These are phyloP conservation scores for Lanmaoa pseudosensibilis DNA, from an alignment of 768 basidiomycete genomes.

Conservation along the genomic window DNA sequence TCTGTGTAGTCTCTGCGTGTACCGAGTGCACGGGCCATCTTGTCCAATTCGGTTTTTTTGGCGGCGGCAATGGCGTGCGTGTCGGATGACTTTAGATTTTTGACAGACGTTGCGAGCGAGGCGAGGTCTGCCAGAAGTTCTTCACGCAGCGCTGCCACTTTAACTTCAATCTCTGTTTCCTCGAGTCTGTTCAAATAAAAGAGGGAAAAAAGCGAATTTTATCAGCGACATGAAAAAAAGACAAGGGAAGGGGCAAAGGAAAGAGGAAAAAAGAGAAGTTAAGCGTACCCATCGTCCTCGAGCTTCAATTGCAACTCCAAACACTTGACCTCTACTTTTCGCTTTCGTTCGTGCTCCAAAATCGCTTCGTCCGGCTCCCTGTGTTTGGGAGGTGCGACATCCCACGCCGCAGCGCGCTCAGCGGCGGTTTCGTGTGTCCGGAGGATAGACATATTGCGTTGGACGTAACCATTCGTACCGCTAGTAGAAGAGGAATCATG, in stretches of 20 bases:
- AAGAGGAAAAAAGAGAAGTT: background rate
- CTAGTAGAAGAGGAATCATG: constrained; percentile 40
- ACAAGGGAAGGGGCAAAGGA: background rate
- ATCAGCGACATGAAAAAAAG: background rate
- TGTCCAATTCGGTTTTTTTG: constrained; percentile 82
- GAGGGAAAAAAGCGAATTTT: too few relatives aligned
- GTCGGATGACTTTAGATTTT: constrained; percentile 71
- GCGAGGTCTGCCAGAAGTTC: constrained; percentile 65
- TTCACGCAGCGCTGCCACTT: constrained; percentile 72
- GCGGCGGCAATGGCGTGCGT: constrained; percentile 92
- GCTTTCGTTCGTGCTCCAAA: constrained; percentile 91
- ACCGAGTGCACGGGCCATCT: constrained; percentile 86
- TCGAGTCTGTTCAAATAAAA: constrained; percentile 48
- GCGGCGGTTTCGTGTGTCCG: constrained; percentile 71
- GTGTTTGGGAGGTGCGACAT: constrained; percentile 79
- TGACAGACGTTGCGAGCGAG: constrained; percentile 50
- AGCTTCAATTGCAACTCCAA: constrained; percentile 84
- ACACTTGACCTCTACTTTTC: constrained; percentile 91
- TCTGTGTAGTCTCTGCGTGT: constrained; percentile 78
- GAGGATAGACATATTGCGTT: constrained; percentile 81
- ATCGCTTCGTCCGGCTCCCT: constrained; percentile 92
- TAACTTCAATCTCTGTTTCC: constrained; percentile 75
- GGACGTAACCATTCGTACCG: constrained; percentile 91
- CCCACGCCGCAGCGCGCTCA: constrained; percentile 75
- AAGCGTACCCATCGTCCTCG: constrained; percentile 83